Evolutionary conservation across 2,329 filamentous ascomycete species (phyloP), one percentile per base, ranked within the genome.

Genomic region (Xylaria sp.): DNA sequence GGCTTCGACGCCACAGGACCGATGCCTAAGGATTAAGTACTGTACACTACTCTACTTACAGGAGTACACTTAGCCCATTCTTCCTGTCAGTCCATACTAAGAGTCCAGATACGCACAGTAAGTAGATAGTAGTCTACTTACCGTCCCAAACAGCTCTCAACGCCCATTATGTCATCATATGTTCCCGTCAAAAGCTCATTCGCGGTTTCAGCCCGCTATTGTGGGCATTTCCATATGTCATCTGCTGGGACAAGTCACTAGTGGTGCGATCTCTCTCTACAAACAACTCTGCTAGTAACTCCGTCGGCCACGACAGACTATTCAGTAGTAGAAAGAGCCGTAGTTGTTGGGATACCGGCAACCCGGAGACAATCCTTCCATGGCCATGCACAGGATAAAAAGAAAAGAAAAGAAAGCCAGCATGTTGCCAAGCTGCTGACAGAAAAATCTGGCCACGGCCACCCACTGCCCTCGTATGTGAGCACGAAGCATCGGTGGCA

Each of bases 1-100:
- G 68, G 69, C 49, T n/a, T 65, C 40, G 44, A 60, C 55, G 64
- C 66, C 67, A 68, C 68, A 62, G 59, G 49, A 58, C 62, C 59
- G 63, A 60, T 60, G 61, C 49, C 56, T 60, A 61, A n/a, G n/a
- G n/a, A n/a, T n/a, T n/a, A n/a, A n/a, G n/a, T n/a, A n/a, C n/a
- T n/a, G n/a, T n/a, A n/a, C n/a, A n/a, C n/a, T n/a, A n/a, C n/a
- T n/a, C n/a, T n/a, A n/a, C n/a, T n/a, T n/a, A n/a, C n/a, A n/a
- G n/a, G n/a, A n/a, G n/a, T n/a, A 33, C 46, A 51, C 56, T 57
- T 48, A 52, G 65, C 56, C 56, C 58, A 58, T 56, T 54, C 48
- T 38, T 41, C 11, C 17, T 23, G 17, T 53, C 47, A 37, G 40
- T 46, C 29, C 13, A 54, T 23, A n/a, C 27, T 35, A 23, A 17